Evolutionary conservation across 208 protist species (phyloP), one percentile per base, ranked within the genome.

Genomic region (Acanthamoeba healyi): DNA sequence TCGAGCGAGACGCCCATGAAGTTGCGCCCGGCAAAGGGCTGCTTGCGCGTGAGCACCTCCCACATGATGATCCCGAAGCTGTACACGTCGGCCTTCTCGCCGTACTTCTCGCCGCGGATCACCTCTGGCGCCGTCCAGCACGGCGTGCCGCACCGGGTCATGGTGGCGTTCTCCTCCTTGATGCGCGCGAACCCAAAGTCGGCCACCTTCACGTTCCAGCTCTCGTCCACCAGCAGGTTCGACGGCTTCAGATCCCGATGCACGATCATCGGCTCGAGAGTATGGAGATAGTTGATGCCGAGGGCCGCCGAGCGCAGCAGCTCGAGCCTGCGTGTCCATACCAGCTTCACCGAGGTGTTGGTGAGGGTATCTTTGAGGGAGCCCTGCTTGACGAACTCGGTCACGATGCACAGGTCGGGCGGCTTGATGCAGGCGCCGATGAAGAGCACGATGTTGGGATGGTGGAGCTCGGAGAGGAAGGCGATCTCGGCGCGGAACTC

Each of bases 1-100:
- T 82, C 40, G 38, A 82, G 72, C 38, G 72, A 51, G 12, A 82
- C 72, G 72, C 72, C 72, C 72, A 82, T 82, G 72, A 82, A 82
- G 72, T 82, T 82, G 38, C 34, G 34, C 19, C 40, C 72, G 29
- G 61, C 61, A 24, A 38, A 82, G 9, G 72, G 72, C 72, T 51
- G 38, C 40, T 82, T 40, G 34, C 72, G 72, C 40, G 72, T 51
- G 72, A 49, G 38, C 34, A 82, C 34, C 72, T 82, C 72, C 72
- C 72, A 82, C 34, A 82, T 40, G 72, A 82, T 82, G 34, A 84
- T 84, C 1, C 74, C 74, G 24, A 84, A 84, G 74, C 38, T 54
- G 42, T 84, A 84, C 1, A 84, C 44, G 74, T 84, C 74, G 44
- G 74, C 74, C 36, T n/a, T n/a, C n/a, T n/a, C n/a, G n/a, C n/a